A percentile compares a stretch with the other conserved stretches of the same genome.
phyloP scores from a whole-genome alignment of 1,139 yeast species.

The Schwanniomyces etchellsii region DNA sequence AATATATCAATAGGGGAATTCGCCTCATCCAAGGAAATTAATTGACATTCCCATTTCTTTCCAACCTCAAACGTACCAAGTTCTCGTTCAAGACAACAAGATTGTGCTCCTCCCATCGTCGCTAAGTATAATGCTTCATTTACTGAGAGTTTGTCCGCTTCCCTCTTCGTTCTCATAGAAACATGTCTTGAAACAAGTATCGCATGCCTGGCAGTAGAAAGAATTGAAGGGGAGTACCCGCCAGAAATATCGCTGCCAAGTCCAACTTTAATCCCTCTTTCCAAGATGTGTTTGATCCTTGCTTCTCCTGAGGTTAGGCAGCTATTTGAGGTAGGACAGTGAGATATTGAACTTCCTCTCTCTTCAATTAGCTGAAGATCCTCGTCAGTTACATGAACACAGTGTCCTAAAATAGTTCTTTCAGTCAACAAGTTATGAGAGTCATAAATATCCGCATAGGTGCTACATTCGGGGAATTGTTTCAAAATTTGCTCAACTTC shows the following conservation, averaged over 20 bases:
- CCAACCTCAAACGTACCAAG: constrained; percentile 69
- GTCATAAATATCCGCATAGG: constrained; percentile 68
- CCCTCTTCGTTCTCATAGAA: constrained; percentile 42
- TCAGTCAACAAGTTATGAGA: constrained; percentile 47
- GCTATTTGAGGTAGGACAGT: constrained; percentile 80
- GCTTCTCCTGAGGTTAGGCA: constrained; percentile 80
- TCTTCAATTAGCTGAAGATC: constrained; percentile 49
- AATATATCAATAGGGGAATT: constrained; percentile 64
- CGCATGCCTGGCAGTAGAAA: constrained; percentile 66
- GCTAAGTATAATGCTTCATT: constrained; percentile 67
- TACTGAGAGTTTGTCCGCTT: constrained; percentile 39
- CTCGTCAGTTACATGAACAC: constrained; percentile 56
- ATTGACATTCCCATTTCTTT: constrained; percentile 70
- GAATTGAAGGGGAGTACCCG: constrained; percentile 68
- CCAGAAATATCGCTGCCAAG: constrained; percentile 84
- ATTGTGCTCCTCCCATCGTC: constrained; percentile 76
- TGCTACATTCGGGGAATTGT: constrained; percentile 55
- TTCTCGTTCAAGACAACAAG: constrained; percentile 43
- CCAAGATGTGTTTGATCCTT: constrained; percentile 46
- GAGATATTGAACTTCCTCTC: constrained; percentile 63
- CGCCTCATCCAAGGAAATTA: constrained; percentile 47
- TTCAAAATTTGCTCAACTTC: constrained; percentile 65
- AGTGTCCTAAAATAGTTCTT: constrained; percentile 74
- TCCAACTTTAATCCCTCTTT: constrained; percentile 59
- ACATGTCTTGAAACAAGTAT: constrained; percentile 69